Evolutionary conservation across 176 grass and related monocot genomes (phyloP), one percentile per base, ranked within the genome.

Genomic region (Leersia perrieri): DNA sequence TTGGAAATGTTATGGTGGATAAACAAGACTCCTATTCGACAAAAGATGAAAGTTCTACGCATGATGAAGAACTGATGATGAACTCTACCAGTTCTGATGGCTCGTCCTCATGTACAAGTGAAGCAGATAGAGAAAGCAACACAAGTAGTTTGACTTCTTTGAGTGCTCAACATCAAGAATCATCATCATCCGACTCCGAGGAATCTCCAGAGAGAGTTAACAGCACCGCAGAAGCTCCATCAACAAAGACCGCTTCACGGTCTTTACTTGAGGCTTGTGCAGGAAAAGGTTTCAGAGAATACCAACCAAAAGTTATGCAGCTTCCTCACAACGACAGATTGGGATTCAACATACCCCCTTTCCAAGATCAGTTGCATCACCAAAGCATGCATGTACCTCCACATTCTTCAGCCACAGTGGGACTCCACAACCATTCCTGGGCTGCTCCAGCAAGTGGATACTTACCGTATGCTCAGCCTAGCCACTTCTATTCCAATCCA

Each of bases 141-240:
- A 80, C 78, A 58, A 84, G 86, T 76, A 98, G 84, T 88, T 87
- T 82, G 70, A 92, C 82, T 41, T 91, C 92, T 80, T 87, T 79
- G 11, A 90, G 86, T 16, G 79, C 68, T 60, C 92, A 87, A 73
- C 92, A 93, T 85, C 80, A 66, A 23, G 95, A 93, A 34, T 91
- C 89, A 73, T 94, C 92, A 63, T 87, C 88, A 36, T 94, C 92
- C 25, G 90, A 98, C 61, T 93, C 96, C 27, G 96, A 98, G 85
- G 96, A 93, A 79, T 84, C 83, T 61, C 49, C 83, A 2, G 62
- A 84, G 22, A 75, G 80, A 80, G 76, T 51, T 63, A 80, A 76
- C 60, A 87, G 12, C 39, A 55, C 39, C 38, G 41, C 22, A 66
- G 68, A 33, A 36, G 63, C 53, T 85, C 84, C 89, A 78, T 72